phyloP scores from a whole-genome alignment of 148 eudicot species.

The Mesembryanthemum crystallinum region DNA sequence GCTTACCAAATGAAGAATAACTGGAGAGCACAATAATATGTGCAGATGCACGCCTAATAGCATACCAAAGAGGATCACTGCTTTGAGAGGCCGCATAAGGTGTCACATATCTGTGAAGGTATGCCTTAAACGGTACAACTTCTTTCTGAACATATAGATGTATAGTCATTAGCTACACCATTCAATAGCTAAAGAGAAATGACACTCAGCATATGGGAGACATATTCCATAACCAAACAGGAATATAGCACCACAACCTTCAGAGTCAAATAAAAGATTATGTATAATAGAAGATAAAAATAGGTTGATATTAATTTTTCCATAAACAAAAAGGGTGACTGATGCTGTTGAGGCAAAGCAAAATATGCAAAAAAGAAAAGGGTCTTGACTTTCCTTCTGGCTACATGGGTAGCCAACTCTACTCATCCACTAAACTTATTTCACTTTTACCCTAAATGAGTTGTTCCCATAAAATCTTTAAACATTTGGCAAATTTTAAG shows the following conservation, averaged over 20 bases:
- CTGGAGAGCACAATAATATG: constrained; percentile 88
- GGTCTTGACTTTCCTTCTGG: neutral
- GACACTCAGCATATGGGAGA: neutral
- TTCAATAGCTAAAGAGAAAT: neutral
- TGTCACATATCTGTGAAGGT: constrained; percentile 70
- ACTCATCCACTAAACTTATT: neutral
- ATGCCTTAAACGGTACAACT: constrained; percentile 70
- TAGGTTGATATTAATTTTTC: too few species aligned
- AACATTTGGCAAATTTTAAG: neutral
- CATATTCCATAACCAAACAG: neutral
- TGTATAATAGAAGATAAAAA: neutral
- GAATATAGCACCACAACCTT: neutral
- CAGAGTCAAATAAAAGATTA: neutral
- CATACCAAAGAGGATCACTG: constrained; percentile 86
- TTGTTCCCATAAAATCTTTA: neutral
- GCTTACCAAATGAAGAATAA: constrained; percentile 89
- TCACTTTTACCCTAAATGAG: neutral
- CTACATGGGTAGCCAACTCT: too few species aligned
- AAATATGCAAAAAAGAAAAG: neutral
- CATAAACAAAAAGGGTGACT: too few species aligned
- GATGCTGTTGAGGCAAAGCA: neutral
- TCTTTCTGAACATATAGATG: constrained; percentile 53
- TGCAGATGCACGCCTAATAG: constrained; percentile 88
- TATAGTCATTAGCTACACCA: constrained; percentile 4
- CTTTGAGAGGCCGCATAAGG: constrained; percentile 71